Base-by-base conservation (phyloP, 2,329 filamentous ascomycete species). In the Bimuria novae-zelandiae region DNA sequence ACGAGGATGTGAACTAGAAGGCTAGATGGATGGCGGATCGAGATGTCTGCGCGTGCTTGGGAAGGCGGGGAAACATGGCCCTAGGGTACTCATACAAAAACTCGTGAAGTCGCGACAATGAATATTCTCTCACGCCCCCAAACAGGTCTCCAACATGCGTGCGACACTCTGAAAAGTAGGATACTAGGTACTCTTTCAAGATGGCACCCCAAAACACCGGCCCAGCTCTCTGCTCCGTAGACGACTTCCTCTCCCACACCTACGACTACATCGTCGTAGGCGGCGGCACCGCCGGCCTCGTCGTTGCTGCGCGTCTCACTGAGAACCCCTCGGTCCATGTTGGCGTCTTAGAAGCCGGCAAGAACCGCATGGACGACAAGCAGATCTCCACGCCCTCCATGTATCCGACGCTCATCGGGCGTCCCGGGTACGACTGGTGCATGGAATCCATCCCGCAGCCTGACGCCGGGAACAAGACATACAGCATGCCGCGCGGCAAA, bases 361-460 rank as follows among this genome's bases (percentile, higher is more conserved):
- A 3, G 11, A 67, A 67, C 51, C 61, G 60, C 3, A 36, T 69
- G 21, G 44, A 67, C 8, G 68, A 71, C 29, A 47, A 62, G 1
- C 43, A 68, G 46, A 60, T 72, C n/a, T 65, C 69, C 46, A 63
- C 45, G 1, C 66, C 69, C 0, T 68, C 63, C 37, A 41, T 67
- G n/a, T 69, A 64, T 30, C 48, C 54, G 0, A 59, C 66, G 27
- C 47, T 65, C n/a, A 1, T 64, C 56, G 54, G 66, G 60, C 23
- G 69, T 25, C 61, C 65, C 2, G 61, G 70, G 35, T 71, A 67
- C 52, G 70, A 72, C 33, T 72, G 69, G 70, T 36, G 54, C 8
- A 64, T 50, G 46, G 64, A 63, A 32, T 70, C 67, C 7, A 62
- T 68, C n/a, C 67, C 69, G 2, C 68, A 72, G 51, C n/a, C n/a